Percentiles rank a stretch among this genome's conserved stretches.
These are phyloP conservation scores for Suillus brevipes DNA, from an alignment of 768 basidiomycete species.

Conservation along the genomic window DNA sequence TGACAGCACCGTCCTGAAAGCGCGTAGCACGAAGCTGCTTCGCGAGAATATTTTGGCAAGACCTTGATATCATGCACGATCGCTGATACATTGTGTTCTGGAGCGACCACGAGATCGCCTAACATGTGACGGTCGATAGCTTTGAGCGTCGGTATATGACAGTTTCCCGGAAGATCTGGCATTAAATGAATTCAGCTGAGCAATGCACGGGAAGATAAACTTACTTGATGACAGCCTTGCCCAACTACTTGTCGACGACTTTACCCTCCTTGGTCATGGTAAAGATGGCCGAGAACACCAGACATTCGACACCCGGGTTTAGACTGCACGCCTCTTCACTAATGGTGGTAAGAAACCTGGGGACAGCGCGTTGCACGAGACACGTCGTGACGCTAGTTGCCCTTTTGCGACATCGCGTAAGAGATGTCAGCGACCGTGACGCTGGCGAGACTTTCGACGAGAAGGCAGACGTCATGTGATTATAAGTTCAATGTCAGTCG, in stretches of 20 bases:
- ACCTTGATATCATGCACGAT: conserved; percentile 76
- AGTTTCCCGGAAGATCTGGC: conserved; percentile 83
- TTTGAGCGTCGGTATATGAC: conserved; percentile 79
- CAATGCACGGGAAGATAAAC: conserved; percentile 19
- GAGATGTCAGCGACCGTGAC: conserved; percentile 97
- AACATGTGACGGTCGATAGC: conserved; percentile 76
- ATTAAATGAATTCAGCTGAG: conserved; percentile 7
- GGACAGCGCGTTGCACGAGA: conserved; percentile 92
- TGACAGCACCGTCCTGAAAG: conserved; percentile 78
- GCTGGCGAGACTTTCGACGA: background rate
- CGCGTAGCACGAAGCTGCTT: conserved; percentile 71
- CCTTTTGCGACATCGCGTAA: conserved; percentile 93
- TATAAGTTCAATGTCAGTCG: no score
- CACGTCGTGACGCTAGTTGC: conserved; percentile 85
- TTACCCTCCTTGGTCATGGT: conserved; percentile 82
- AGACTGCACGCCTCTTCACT: conserved; percentile 94
- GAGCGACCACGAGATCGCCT: conserved; percentile 48
- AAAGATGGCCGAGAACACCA: conserved; percentile 89
- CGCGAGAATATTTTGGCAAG: conserved; percentile 59
- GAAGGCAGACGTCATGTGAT: no score
- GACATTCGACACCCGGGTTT: conserved; percentile 81
- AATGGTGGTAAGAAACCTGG: conserved; percentile 92
- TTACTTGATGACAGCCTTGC: conserved; percentile 88
- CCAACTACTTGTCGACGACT: conserved; percentile 88
- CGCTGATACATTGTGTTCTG: conserved; percentile 58